Conservation (phyloP, 768 basidiomycete genomes). For the Hydnum rufescens region DNA sequence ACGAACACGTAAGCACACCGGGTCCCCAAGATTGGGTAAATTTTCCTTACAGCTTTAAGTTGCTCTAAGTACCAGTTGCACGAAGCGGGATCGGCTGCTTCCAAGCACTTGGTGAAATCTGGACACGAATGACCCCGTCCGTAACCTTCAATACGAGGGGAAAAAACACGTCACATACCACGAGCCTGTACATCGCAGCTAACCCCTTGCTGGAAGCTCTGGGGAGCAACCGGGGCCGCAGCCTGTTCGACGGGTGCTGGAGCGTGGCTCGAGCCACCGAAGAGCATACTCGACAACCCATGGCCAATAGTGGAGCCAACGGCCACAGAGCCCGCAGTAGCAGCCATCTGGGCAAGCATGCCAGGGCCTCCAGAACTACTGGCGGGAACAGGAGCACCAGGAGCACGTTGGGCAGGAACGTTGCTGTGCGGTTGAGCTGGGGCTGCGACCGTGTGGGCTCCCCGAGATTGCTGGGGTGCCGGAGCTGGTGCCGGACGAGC, state of each 20-base stretch:
- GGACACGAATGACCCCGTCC: neutral
- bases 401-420: slow-evolving; percentile 15
- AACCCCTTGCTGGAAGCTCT: slow-evolving; percentile 21
- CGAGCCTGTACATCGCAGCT: slow-evolving; percentile 62
- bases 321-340: slow-evolving; percentile 79
- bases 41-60: slow-evolving; percentile 57
- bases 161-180: slow-evolving; percentile 24
- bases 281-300: slow-evolving; percentile 78
- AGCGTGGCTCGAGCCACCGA: slow-evolving; percentile 41
- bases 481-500: slow-evolving; percentile 25
- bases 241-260: slow-evolving; percentile 26
- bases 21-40: neutral
- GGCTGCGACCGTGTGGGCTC: slow-evolving; percentile 11
- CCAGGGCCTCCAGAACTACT: slow-evolving; percentile 32
- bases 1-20: neutral
- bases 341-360: slow-evolving; percentile 68
- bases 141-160: neutral
- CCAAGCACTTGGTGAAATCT: slow-evolving; percentile 76
- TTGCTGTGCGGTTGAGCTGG: slow-evolving; percentile 1
- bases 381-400: slow-evolving; percentile 19
- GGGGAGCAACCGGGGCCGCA: slow-evolving; percentile 28
- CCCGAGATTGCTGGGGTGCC: slow-evolving; percentile 18
- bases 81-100: slow-evolving; percentile 56
- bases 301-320: slow-evolving; percentile 77
- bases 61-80: slow-evolving; percentile 81